phyloP scores from a whole-genome alignment of 306 rosid genomes.

The Rosa rugosa region DNA sequence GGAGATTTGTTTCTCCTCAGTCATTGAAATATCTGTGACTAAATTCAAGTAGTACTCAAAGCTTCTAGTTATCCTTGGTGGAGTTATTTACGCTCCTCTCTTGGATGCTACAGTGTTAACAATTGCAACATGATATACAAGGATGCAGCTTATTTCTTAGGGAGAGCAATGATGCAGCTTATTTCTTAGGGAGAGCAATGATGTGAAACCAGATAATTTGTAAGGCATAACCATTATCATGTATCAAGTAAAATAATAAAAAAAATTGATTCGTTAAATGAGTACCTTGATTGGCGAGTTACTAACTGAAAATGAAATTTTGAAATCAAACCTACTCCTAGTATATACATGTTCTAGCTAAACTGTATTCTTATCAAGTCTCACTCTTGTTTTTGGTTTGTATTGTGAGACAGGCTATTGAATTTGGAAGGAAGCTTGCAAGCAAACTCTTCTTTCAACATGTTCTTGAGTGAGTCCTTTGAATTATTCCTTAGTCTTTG shows the following conservation, averaged over 20 bases:
- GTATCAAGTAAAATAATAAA: not conserved
- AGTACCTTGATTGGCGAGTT: not conserved
- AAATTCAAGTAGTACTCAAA: not conserved
- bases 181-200: not conserved
- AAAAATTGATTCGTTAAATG: not conserved
- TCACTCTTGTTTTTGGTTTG: slow-evolving; percentile 24
- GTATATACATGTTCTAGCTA: not conserved
- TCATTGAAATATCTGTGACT: not conserved
- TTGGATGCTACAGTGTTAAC: not conserved
- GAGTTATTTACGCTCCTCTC: not conserved
- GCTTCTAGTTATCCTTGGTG: not conserved
- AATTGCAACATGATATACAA: not conserved
- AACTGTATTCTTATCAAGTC: slow-evolving; percentile 8
- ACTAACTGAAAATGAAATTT: not conserved
- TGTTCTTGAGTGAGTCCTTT: slow-evolving; percentile 76
- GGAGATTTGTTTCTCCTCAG: not conserved
- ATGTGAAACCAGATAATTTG: not conserved
- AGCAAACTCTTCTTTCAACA: slow-evolving; percentile 66
- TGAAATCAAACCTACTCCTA: not conserved
- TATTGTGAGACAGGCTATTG: slow-evolving; percentile 62
- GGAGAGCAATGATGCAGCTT: not conserved
- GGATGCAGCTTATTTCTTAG: not conserved
- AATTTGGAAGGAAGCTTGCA: slow-evolving; percentile 90
- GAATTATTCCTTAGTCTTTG: slow-evolving; percentile 16
- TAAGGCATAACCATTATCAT: not conserved